Conservation (phyloP, 148 eudicot species). For the Dianthus caryophyllus region DNA sequence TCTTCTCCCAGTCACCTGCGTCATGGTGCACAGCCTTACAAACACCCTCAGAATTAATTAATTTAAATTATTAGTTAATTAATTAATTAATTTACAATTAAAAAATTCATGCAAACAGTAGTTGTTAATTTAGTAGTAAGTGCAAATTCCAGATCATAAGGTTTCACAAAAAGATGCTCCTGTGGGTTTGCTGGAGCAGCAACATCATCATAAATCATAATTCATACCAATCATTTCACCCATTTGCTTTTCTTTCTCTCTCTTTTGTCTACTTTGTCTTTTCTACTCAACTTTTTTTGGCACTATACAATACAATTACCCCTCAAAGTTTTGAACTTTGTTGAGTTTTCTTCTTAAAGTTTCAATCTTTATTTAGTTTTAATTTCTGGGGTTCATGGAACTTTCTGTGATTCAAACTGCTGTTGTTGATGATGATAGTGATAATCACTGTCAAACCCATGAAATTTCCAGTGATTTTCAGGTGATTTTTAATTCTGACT, state of each 20-base stretch:
- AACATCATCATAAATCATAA: no score
- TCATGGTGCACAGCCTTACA: no score
- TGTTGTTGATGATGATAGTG: constrained; percentile 4
- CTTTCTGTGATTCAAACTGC: constrained; percentile 19
- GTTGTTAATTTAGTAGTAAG: neutral
- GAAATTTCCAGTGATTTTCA: constrained; percentile 13
- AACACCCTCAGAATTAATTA: no score
- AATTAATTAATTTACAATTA: neutral
- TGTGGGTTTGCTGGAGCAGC: constrained; percentile 16
- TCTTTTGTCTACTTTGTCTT: neutral
- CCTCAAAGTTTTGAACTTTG: constrained; percentile 8
- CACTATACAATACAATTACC: neutral
- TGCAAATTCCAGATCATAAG: constrained; percentile 26
- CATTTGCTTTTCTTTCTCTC: constrained; percentile 13
- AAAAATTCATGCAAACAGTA: neutral
- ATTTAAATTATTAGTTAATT: no score
- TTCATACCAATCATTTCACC: constrained; percentile 15
- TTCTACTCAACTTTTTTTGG: constrained; percentile 10
- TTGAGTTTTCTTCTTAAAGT: neutral
- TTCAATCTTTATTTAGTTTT: neutral
- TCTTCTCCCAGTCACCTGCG: no score
- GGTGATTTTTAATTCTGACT: constrained; percentile 15
- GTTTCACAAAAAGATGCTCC: constrained; percentile 26
- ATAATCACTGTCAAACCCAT: constrained; percentile 11
- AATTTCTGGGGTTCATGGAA: constrained; percentile 17